Evolutionary conservation across 805 yeast genomes (phyloP).

Genomic region (Ogataea pilisensis): DNA sequence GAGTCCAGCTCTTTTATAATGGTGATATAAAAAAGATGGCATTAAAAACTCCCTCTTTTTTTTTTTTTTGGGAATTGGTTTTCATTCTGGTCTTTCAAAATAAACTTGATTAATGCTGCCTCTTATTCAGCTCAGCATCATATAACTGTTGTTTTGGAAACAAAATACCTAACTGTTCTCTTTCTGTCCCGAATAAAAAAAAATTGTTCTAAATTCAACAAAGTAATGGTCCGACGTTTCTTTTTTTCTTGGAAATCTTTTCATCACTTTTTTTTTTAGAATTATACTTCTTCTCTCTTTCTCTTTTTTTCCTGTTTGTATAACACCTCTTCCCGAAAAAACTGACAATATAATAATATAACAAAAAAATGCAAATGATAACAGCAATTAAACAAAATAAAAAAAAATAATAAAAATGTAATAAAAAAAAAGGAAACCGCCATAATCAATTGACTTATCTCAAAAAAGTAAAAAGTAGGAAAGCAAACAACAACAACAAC

Average conservation of each 20-base stretch:
- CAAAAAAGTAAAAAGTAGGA: neutral
- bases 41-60: neutral
- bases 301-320: neutral
- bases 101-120: neutral
- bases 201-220: neutral
- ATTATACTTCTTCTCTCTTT: neutral
- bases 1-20: slow-evolving; percentile 1
- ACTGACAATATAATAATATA: neutral
- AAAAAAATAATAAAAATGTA: neutral
- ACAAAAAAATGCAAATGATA: neutral
- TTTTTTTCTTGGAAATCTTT: neutral
- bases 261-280: neutral
- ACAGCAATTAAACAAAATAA: neutral
- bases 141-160: too few species aligned
- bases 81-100: neutral
- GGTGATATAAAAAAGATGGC: neutral
- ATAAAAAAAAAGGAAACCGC: neutral
- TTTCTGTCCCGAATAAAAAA: too few species aligned
- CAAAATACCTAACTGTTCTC: too few species aligned
- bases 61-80: neutral
- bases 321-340: neutral
- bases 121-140: too few species aligned
- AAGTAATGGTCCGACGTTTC: neutral
- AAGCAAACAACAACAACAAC: neutral
- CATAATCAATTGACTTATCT: neutral